phyloP scores from a whole-genome alignment of 495 filamentous ascomycete genomes.

The Penicillium manginii region DNA sequence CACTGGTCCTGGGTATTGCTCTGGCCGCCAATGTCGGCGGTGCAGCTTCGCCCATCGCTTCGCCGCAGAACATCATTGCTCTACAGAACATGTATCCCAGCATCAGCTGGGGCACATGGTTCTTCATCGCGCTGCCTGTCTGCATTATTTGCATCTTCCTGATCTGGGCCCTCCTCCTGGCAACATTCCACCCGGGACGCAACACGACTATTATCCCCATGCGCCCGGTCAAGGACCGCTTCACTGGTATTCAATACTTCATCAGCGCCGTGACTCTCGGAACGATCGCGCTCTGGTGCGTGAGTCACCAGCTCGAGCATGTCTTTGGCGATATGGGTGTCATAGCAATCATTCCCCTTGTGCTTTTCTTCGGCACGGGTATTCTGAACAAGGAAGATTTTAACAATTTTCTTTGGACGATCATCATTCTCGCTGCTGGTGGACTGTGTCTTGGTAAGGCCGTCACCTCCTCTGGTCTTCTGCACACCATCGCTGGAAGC shows the following conservation, averaged over 20 bases:
- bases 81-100: constrained; percentile 90
- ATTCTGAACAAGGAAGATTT: constrained; percentile 99
- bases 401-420: constrained; percentile 99
- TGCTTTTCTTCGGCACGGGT: constrained; percentile 94
- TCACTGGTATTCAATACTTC: constrained; percentile 91
- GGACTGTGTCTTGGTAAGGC: constrained; percentile 93
- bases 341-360: constrained; percentile 93
- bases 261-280: constrained; percentile 80
- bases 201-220: constrained; percentile 93
- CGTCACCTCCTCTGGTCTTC: constrained; percentile 88
- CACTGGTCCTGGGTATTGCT: constrained; percentile 94
- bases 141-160: constrained; percentile 86
- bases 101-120: constrained; percentile 93
- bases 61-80: constrained; percentile 96
- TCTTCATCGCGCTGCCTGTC: constrained; percentile 92
- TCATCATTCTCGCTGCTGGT: constrained; percentile 97
- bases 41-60: constrained; percentile 94
- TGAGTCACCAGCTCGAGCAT: constrained; percentile 81
- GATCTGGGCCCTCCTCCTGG: constrained; percentile 86
- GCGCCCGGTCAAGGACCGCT: constrained; percentile 81
- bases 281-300: constrained; percentile 93
- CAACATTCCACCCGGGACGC: constrained; percentile 80
- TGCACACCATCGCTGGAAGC: constrained; percentile 78
- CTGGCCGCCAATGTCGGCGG: constrained; percentile 95
- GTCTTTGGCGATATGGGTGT: constrained; percentile 98